Evolutionary conservation across 805 yeast species (phyloP).

Genomic region (Saturnispora ahearnii): DNA sequence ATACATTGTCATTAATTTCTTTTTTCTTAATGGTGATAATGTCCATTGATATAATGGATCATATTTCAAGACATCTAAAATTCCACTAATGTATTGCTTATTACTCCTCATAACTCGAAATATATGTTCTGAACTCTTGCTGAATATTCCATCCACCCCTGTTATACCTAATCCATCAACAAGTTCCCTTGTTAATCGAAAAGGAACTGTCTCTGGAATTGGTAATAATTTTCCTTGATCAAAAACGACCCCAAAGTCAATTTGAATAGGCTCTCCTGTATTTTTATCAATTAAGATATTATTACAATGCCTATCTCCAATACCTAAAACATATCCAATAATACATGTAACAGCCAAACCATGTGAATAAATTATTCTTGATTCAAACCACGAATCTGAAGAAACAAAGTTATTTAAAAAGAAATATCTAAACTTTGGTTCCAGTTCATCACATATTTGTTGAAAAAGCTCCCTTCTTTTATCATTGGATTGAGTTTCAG

Average conservation of each 20-base stretch:
- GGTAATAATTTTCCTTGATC: slow-evolving; percentile 83
- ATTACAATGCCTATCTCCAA: slow-evolving; percentile 93
- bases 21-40: slow-evolving; percentile 61
- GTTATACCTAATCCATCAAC: slow-evolving; percentile 88
- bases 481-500: slow-evolving; percentile 36
- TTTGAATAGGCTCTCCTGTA: slow-evolving; percentile 93
- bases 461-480: slow-evolving; percentile 39
- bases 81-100: slow-evolving; percentile 62
- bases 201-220: slow-evolving; percentile 91
- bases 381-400: slow-evolving; percentile 66
- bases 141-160: slow-evolving; percentile 75
- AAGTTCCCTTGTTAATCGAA: slow-evolving; percentile 80
- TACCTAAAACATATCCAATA: slow-evolving; percentile 79
- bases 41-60: slow-evolving; percentile 95
- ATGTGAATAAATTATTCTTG: slow-evolving; percentile 55
- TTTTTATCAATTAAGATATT: slow-evolving; percentile 71
- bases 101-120: slow-evolving; percentile 58
- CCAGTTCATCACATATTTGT: slow-evolving; percentile 39
- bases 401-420: slow-evolving; percentile 59
- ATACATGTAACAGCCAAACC: slow-evolving; percentile 83
- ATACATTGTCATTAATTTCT: slow-evolving; percentile 39
- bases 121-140: slow-evolving; percentile 63
- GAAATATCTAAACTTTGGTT: slow-evolving; percentile 63
- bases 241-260: slow-evolving; percentile 92
- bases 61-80: slow-evolving; percentile 76